phyloP scores from a whole-genome alignment of 2,329 filamentous ascomycete genomes.

The Knufia petricola region DNA sequence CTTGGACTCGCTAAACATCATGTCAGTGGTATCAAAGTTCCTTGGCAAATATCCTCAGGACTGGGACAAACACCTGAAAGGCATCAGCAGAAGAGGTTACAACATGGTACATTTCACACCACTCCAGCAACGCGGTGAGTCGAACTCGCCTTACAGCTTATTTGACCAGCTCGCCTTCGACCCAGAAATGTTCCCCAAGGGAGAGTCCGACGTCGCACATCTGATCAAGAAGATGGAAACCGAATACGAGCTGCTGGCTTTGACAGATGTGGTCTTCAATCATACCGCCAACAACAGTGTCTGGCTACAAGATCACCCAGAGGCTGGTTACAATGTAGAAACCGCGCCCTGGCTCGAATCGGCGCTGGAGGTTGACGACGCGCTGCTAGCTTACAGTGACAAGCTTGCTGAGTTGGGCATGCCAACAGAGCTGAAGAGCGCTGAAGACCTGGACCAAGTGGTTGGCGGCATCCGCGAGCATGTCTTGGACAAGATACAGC shows the following conservation, averaged over 20 bases:
- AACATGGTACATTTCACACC: constrained; percentile 99
- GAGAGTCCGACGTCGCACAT: constrained; percentile 68
- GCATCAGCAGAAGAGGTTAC: constrained; percentile 85
- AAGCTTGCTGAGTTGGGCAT: constrained; percentile 59
- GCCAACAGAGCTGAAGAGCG: constrained; percentile 60
- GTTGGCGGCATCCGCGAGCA: constrained; percentile 77
- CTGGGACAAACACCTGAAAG: constrained; percentile 80
- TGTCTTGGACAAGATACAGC: constrained; percentile 63
- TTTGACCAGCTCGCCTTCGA: constrained; percentile 90
- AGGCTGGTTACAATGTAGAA: constrained; percentile 86
- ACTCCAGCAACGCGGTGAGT: constrained; percentile 74
- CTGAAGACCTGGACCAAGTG: constrained; percentile 65
- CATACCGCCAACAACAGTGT: constrained; percentile 93
- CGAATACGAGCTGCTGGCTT: constrained; percentile 70
- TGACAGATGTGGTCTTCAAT: constrained; percentile 97
- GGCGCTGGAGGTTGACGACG: constrained; percentile 66
- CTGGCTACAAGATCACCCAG: constrained; percentile 90
- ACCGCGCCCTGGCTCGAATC: constrained; percentile 67
- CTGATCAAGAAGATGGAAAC: constrained; percentile 74
- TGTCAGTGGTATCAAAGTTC: constrained; percentile 94
- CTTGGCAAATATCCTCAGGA: constrained; percentile 86
- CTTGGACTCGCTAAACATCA: constrained; percentile 77
- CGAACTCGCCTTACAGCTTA: constrained; percentile 95
- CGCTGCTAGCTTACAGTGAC: constrained; percentile 56
- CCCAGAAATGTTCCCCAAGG: constrained; percentile 66